Evolutionary conservation across 2,329 filamentous ascomycete genomes (phyloP).

Genomic region (Sporothrix pallida): DNA sequence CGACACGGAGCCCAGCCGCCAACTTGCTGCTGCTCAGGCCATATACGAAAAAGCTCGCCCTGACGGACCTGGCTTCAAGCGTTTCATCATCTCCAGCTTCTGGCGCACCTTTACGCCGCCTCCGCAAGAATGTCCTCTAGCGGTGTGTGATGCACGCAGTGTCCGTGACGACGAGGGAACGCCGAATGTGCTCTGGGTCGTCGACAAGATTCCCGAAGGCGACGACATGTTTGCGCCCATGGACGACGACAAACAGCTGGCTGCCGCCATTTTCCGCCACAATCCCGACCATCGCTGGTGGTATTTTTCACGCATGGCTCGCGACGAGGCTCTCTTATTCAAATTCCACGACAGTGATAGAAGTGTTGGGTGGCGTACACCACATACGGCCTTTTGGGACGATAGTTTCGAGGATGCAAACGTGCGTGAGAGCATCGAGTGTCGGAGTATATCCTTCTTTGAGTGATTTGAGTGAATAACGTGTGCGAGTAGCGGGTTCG

Average conservation of each 20-base stretch:
- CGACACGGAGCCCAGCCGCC: slow-evolving; percentile 24
- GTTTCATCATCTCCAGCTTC: slow-evolving; percentile 23
- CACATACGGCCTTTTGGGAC: slow-evolving; percentile 25
- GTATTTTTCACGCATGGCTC: slow-evolving; percentile 23
- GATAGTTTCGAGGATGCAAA: neutral
- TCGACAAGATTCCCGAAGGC: slow-evolving; percentile 27
- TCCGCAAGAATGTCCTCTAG: slow-evolving; percentile 16
- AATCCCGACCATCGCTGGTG: slow-evolving; percentile 16
- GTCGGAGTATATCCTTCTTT: slow-evolving; percentile 18
- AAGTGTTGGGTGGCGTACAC: slow-evolving; percentile 23
- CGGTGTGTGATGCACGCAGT: slow-evolving; percentile 19
- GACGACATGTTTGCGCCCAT: slow-evolving; percentile 26
- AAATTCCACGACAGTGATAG: slow-evolving; percentile 27
- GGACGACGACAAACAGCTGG: slow-evolving; percentile 27
- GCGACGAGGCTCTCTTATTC: slow-evolving; percentile 44
- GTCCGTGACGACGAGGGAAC: slow-evolving; percentile 24
- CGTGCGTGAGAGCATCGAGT: slow-evolving; percentile 27
- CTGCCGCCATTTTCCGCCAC: slow-evolving; percentile 24
- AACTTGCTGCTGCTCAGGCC: slow-evolving; percentile 6
- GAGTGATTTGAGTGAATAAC: neutral
- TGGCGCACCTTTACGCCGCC: slow-evolving; percentile 23
- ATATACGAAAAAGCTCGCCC: slow-evolving; percentile 10
- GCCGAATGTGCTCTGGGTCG: slow-evolving; percentile 26
- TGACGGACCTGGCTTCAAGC: slow-evolving; percentile 14
- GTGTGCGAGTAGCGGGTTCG: neutral